phyloP scores from a whole-genome alignment of 2,329 filamentous ascomycete genomes.

The Diplodia seriata region DNA sequence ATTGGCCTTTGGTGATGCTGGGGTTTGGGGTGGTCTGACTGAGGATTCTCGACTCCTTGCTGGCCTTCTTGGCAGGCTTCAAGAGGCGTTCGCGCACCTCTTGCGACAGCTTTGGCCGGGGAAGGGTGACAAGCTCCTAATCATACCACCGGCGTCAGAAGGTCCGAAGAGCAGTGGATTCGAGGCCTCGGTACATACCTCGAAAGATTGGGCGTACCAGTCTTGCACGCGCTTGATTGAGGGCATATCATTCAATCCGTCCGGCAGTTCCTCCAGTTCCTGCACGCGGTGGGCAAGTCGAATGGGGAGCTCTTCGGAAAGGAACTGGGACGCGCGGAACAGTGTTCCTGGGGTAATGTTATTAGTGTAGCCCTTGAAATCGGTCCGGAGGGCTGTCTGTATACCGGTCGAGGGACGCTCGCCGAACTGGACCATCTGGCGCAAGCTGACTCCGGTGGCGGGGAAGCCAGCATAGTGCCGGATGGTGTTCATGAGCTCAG shows the following conservation, averaged over 20 bases:
- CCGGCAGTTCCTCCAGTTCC: slow-evolving; percentile 88
- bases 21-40: slow-evolving; percentile 88
- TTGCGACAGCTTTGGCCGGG: slow-evolving; percentile 75
- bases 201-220: slow-evolving; percentile 99
- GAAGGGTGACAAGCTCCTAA: slow-evolving; percentile 89
- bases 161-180: slow-evolving; percentile 24
- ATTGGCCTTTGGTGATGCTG: slow-evolving; percentile 83
- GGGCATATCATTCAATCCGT: slow-evolving; percentile 97
- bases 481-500: slow-evolving; percentile 95
- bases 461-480: slow-evolving; percentile 96
- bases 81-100: slow-evolving; percentile 83
- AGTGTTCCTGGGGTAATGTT: slow-evolving; percentile 70
- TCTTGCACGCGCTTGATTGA: slow-evolving; percentile 94
- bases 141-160: slow-evolving; percentile 37
- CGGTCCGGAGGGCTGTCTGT: neutral
- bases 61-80: slow-evolving; percentile 65
- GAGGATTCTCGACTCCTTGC: slow-evolving; percentile 70
- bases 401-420: slow-evolving; percentile 78
- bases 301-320: slow-evolving; percentile 97
- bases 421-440: slow-evolving; percentile 99
- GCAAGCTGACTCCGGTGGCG: slow-evolving; percentile 85
- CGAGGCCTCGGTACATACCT: slow-evolving; percentile 68
- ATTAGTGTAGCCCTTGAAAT: neutral
- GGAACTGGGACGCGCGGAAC: slow-evolving; percentile 96
- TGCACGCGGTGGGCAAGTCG: slow-evolving; percentile 94